These are phyloP conservation scores for Tetragonia tetragonoides DNA, from an alignment of 148 eudicot genomes.

Conservation along the genomic window DNA sequence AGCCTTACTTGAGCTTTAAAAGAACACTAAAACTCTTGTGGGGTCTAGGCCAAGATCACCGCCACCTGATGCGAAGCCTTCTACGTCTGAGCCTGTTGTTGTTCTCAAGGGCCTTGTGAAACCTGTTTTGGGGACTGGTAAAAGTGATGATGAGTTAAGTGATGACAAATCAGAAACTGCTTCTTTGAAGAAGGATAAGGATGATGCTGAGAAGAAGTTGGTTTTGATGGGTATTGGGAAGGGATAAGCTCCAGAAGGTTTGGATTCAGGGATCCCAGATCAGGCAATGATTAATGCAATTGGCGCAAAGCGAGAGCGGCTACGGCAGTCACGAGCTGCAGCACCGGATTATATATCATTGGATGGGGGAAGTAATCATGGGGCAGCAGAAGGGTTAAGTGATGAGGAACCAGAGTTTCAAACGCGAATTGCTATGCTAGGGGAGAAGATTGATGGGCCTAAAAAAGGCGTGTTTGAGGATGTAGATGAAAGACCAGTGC, in stretches of 20 bases:
- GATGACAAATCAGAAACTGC: constrained; percentile 12
- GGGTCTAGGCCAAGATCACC: constrained; percentile 31
- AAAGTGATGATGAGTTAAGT: constrained; percentile 21
- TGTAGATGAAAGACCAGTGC: constrained; percentile 41
- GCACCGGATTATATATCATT: constrained; percentile 81
- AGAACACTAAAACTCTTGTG: constrained; percentile 68
- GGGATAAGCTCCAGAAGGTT: constrained; percentile 18
- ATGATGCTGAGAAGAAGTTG: constrained; percentile 30
- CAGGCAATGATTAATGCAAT: constrained; percentile 64
- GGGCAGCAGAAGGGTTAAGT: constrained; percentile 88
- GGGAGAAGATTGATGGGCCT: constrained; percentile 45
- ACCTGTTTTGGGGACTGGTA: constrained; percentile 31
- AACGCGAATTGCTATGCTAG: constrained; percentile 69
- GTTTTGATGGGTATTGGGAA: constrained; percentile 38
- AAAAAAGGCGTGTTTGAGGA: constrained; percentile 82
- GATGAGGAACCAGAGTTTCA: constrained; percentile 96
- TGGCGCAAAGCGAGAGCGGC: constrained; percentile 67
- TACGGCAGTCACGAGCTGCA: constrained; percentile 62
- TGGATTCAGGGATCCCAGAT: constrained; percentile 37
- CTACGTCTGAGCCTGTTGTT: constrained; percentile 55
- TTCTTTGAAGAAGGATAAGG: constrained; percentile 25
- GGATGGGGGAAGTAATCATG: constrained; percentile 88
- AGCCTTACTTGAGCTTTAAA: constrained; percentile 77
- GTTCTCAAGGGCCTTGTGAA: constrained; percentile 68
- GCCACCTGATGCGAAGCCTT: constrained; percentile 28